These are phyloP conservation scores for Malassezia globosa DNA, from an alignment of 1,284 basidiomycete species.

Conservation along the genomic window DNA sequence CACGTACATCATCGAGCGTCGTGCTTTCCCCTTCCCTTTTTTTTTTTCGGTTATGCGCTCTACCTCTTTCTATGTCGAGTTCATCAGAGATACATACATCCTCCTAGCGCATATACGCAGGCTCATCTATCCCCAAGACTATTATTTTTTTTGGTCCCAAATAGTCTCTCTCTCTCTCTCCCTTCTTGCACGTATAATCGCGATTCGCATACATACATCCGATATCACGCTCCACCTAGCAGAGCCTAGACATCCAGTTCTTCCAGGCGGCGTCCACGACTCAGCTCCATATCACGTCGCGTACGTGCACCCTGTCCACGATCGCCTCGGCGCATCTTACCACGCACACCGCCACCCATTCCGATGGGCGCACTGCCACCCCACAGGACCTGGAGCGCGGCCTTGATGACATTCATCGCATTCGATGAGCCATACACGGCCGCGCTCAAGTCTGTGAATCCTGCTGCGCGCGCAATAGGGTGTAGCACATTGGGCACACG, in stretches of 20 bases:
- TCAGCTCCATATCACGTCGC: constrained; percentile 30
- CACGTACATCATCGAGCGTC: no score
- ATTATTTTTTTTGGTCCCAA: no score
- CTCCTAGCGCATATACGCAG: no score
- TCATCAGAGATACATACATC: no score
- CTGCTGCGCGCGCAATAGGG: constrained; percentile 72
- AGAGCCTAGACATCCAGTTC: constrained; percentile 21
- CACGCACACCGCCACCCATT: constrained; percentile 42
- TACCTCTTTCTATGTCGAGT: no score
- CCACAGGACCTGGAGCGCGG: constrained; percentile 47
- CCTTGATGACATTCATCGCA: constrained; percentile 56
- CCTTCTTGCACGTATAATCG: no score
- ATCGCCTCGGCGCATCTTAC: constrained; percentile 36
- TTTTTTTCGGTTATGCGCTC: no score
- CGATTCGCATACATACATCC: no score
- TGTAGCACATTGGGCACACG: constrained; percentile 80
- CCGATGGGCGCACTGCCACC: constrained; percentile 36
- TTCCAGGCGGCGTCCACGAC: constrained; percentile 32
- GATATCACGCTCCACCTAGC: no score
- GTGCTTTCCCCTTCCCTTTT: no score
- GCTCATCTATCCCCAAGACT: no score
- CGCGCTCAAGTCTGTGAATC: constrained; percentile 84
- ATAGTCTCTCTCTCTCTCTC: no score
- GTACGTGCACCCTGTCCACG: constrained; percentile 37
- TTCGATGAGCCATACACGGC: constrained; percentile 89